These are phyloP conservation scores for Fusarium sp. DNA, from an alignment of 2,329 filamentous ascomycete species.

Conservation along the genomic window DNA sequence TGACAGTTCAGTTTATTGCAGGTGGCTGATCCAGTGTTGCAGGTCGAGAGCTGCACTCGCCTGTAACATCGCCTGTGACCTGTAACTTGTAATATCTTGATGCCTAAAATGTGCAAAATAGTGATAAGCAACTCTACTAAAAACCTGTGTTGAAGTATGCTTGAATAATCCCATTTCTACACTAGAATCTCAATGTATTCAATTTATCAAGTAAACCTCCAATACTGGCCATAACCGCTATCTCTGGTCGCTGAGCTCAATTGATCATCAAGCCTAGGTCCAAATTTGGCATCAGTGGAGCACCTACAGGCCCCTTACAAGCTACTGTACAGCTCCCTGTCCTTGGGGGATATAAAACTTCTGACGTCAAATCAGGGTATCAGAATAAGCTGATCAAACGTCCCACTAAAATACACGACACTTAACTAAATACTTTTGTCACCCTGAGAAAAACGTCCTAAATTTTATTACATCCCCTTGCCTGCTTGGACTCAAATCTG, in stretches of 20 bases:
- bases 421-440: too few species aligned
- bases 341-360: too few species aligned
- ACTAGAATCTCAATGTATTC: too few species aligned
- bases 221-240: background rate
- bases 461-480: background rate
- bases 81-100: background rate
- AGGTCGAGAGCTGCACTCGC: background rate
- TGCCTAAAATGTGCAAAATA: background rate
- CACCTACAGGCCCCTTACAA: background rate
- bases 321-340: background rate
- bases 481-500: background rate
- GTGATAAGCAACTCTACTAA: background rate
- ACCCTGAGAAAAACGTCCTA: too few species aligned
- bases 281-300: conserved; percentile 16
- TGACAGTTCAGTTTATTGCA: background rate
- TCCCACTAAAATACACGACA: too few species aligned
- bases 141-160: background rate
- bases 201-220: background rate
- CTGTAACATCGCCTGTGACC: background rate
- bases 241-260: background rate
- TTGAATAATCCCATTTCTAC: too few species aligned
- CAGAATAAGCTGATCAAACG: too few species aligned
- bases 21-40: background rate
- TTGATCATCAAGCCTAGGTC: background rate
- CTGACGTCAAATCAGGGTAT: too few species aligned